A percentile compares a stretch with the other conserved stretches of the same genome.
phyloP scores from a whole-genome alignment of 352 stramenopile species.

The Phytophthora tentaculata region DNA sequence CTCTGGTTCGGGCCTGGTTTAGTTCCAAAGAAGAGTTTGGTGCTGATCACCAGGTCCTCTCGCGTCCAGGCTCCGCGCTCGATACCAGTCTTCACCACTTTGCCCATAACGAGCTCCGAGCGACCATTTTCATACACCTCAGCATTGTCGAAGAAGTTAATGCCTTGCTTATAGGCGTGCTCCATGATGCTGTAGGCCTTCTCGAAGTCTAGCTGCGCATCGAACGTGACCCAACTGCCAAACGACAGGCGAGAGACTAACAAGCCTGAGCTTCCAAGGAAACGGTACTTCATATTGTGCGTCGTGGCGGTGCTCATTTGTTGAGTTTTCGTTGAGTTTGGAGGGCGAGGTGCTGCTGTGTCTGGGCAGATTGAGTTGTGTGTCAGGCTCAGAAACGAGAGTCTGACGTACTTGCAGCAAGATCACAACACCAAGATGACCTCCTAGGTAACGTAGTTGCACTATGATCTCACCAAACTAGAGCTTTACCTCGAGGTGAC shows the following conservation, averaged over 20 bases:
- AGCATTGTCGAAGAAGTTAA: conserved; percentile 79
- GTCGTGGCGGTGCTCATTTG: conserved; percentile 19
- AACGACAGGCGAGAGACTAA: conserved; percentile 59
- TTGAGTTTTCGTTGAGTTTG: no score
- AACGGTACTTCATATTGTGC: conserved; percentile 69
- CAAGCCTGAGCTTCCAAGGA: conserved; percentile 56
- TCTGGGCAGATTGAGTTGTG: conserved; percentile 16
- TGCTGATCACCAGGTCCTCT: conserved; percentile 69
- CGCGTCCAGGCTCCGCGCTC: conserved; percentile 46
- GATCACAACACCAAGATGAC: conserved; percentile 22
- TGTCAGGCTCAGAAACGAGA: background rate
- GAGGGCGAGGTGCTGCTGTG: conserved; percentile 6
- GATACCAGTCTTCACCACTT: conserved; percentile 59
- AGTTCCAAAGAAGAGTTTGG: conserved; percentile 70
- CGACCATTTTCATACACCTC: conserved; percentile 60
- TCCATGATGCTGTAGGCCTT: conserved; percentile 67
- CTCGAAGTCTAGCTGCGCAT: conserved; percentile 55
- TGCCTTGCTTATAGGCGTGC: conserved; percentile 62
- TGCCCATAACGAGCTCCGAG: conserved; percentile 62
- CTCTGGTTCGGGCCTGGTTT: conserved; percentile 39
- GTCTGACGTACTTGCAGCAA: conserved; percentile 17
- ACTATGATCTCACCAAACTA: conserved; percentile 22
- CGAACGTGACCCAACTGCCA: conserved; percentile 59
- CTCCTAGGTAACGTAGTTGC: conserved; percentile 1
- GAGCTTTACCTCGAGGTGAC: conserved; percentile 8